Conservation (phyloP, 345 rosid genomes). For the Erodium maritimum region DNA sequence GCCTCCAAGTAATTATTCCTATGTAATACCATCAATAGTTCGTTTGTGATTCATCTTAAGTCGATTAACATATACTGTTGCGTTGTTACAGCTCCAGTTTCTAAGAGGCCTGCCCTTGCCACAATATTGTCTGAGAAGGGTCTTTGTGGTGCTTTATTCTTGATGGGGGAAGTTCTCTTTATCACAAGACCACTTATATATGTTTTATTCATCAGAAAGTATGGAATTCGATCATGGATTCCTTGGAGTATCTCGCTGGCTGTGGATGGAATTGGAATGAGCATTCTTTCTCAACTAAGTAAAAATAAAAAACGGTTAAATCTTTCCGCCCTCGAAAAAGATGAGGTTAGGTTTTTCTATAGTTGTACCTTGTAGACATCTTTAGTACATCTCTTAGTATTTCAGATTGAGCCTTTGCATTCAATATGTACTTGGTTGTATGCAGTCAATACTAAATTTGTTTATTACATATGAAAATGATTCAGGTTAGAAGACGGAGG, state of each 20-base stretch:
- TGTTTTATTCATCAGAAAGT: conserved; percentile 71
- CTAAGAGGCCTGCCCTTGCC: conserved; percentile 36
- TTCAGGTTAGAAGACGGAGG: conserved; percentile 74
- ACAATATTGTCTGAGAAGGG: conserved; percentile 61
- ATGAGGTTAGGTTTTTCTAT: conserved; percentile 49
- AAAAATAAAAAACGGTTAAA: conserved; percentile 25
- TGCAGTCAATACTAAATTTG: too few relatives aligned
- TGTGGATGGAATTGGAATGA: conserved; percentile 46
- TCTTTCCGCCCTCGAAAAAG: conserved; percentile 46
- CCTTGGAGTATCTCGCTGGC: conserved; percentile 85
- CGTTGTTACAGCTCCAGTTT: conserved; percentile 22
- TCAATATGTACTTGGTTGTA: too few relatives aligned
- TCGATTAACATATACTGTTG: conserved; percentile 8
- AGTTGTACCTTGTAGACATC: not conserved
- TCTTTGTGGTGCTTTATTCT: conserved; percentile 42
- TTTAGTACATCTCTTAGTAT: too few relatives aligned
- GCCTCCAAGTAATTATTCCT: conserved; percentile 28
- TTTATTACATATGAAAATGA: not conserved
- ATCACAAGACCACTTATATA: conserved; percentile 84
- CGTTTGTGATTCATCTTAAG: not conserved
- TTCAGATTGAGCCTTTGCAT: too few relatives aligned
- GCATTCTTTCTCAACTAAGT: conserved; percentile 35
- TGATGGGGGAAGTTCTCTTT: conserved; percentile 60
- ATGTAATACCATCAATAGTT: not conserved
- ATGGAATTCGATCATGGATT: conserved; percentile 73